Base-by-base conservation (phyloP, 2,329 filamentous ascomycete genomes). In the Paraphaeosphaeria minitans region DNA sequence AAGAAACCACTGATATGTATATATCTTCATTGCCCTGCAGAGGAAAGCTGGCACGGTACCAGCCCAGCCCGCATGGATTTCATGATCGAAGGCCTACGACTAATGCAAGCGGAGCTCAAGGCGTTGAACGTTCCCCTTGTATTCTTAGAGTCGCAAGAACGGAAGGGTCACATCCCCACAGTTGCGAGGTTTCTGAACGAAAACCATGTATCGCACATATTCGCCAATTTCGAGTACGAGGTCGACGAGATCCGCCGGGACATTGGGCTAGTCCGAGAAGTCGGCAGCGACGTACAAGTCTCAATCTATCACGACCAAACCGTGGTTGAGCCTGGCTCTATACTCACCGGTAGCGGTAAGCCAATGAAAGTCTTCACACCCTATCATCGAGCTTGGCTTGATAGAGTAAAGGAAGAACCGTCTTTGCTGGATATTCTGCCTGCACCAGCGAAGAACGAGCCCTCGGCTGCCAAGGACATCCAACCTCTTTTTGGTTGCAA, bases 341-440 rank as follows among this genome's bases (percentile, higher is more conserved):
- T 84, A 61, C 66, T 64, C 1, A 81, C 77, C 0, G 75, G 77
- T 1, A 68, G 50, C 12, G 81, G 80, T 4, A 80, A 76, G 33
- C 81, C 82, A 0, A 80, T 80, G 73, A 83, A 83, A 57, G 80
- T 83, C 12, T 84, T 83, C 69, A 82, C 80, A 0, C 82, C 81
- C 0, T 84, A 83, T 58, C 80, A 82, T 60, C 78, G 76, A 53
- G 69, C 72, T 0, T 84, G 82, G 82, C 73, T 83, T 0, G 69
- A 66, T 6, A 73, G 78, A 22, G 70, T 82, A 31, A 80, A 79
- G 55, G 61, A 71, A 1, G 69, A 81, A 35, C 79, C 80, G 0
- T 68, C 72, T 33, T 72, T 83, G 2, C 71, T 83, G 13, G 78
- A 83, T 53, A 76, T 75, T 4, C 71, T 76, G 2, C 76, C 77